Percentiles rank a stretch among this genome's conserved stretches.
These are phyloP conservation scores for Terfezia claveryi DNA, from an alignment of 495 filamentous ascomycete genomes.

Conservation along the genomic window DNA sequence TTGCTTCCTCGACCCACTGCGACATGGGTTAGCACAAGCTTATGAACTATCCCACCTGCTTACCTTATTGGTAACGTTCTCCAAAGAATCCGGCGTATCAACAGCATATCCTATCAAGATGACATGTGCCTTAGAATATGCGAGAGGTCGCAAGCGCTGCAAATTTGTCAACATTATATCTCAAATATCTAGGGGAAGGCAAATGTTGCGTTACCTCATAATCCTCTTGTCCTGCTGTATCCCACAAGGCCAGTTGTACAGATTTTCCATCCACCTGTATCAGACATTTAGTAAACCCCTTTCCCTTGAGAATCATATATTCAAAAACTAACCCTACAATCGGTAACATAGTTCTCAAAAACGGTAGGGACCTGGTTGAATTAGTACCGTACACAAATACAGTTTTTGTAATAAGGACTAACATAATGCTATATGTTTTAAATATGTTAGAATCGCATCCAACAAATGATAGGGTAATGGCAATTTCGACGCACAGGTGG, in stretches of 20 bases:
- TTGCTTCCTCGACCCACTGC: slow-evolving; percentile 93
- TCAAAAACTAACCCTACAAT: slow-evolving; percentile 60
- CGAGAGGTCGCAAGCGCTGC: slow-evolving; percentile 60
- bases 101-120: slow-evolving; percentile 90
- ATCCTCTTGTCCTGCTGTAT: slow-evolving; percentile 99
- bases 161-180: not conserved
- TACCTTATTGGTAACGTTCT: slow-evolving; percentile 96
- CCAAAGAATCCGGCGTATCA: slow-evolving; percentile 86
- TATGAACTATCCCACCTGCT: slow-evolving; percentile 5
- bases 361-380: slow-evolving; percentile 72
- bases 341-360: slow-evolving; percentile 98
- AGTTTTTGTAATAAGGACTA: slow-evolving; percentile 18
- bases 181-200: slow-evolving; percentile 13
- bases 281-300: not conserved
- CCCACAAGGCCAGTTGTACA: slow-evolving; percentile 94
- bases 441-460: not conserved
- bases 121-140: slow-evolving; percentile 94
- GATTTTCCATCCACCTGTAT: slow-evolving; percentile 56
- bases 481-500: slow-evolving; percentile 51
- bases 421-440: slow-evolving; percentile 33
- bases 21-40: not conserved
- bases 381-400: not conserved
- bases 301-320: not conserved
- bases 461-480: not conserved
- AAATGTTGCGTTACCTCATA: slow-evolving; percentile 43